Evolutionary conservation across 257 asterid genomes (phyloP), one percentile per base, ranked within the genome.

Genomic region (Rubia yunnanensis): DNA sequence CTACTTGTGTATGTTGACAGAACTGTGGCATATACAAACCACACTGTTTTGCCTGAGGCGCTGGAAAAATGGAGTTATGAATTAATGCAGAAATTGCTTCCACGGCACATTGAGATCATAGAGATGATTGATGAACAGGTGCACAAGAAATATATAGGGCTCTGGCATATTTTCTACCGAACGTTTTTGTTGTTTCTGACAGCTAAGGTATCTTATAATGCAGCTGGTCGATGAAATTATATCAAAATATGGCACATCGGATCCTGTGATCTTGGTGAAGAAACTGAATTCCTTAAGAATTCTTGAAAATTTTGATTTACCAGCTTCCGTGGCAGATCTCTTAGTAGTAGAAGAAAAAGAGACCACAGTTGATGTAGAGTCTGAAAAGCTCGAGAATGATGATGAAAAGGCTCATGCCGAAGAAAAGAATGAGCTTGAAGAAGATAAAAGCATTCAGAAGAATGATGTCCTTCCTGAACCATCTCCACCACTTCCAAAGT

Each of bases 41-140:
- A 86, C 75, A 89, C 96, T 60, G 96, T 89, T 78, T 74, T 89
- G 72, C 96, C 96, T 15, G 96, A 89, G 83, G 96, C 96, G 52
- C 78, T 89, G 74, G 96, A 89, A 82, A 89, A 89, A 79, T 89
- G 96, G 96, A 86, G 88, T 73, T 86, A 80, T 49, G 92, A 84
- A 62, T 76, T 86, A 48, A 84, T 89, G 92, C 86, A 89, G 76
- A 81, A 74, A 66, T 78, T 89, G 77, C 96, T 89, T 75, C 96
- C 96, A 64, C 72, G 96, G 59, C 96, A 89, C 74, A 86, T 85
- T 23, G 96, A 89, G 84, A 84, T 89, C 72, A 86, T 89, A 72
- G 88, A 86, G 77, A 68, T 78, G 84, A 84, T 89, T 68, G 96
- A 89, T 63, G 85, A 86, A 59, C 87, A 89, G 96, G 96, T 89